Base-by-base conservation (phyloP, 257 asterid species). In the Petunia axillaris region DNA sequence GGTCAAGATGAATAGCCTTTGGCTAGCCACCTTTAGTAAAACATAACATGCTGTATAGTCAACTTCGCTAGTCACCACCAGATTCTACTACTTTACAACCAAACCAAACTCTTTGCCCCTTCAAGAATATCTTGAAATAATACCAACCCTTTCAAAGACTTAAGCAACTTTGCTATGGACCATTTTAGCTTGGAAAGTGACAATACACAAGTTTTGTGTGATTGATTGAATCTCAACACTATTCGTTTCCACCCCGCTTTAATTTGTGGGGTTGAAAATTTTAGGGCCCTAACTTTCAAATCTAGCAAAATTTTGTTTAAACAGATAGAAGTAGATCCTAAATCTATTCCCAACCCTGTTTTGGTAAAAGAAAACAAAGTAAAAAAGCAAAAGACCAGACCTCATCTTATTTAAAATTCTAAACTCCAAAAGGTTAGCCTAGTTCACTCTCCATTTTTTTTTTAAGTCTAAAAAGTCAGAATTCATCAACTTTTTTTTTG, bases 291-390 rank as follows among this genome's bases (percentile, higher is more conserved):
- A 25, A 35, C 25, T 48, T 71, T 71, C 62, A 52, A 2, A 52
- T 3, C 4, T 10, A 10, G 57, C 55, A 50, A 50, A 13, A 35
- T 50, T 71, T 5, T 41, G 78, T 50, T 73, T 73, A 50, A 50
- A 75, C 43, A 85, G 67, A 76, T 77, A 87, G 85, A 84, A 75
- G 36, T 81, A 59, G 10, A 68, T 76, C 81, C 39, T 81, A 59
- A 9, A 68, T 76, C 81, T 85, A 79, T 76, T 25, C 25, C 25
- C 25, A 25, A 25, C 25, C 25, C 25, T 52, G 57, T 52, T 50
- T 52, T 52, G 57, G 57, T 14, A 43, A 82, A 70, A 85, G 68
- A 36, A 58, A 25, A 25, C 25, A 25, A 25, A 25, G 25, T 25
- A 25, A 25, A 53, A 67, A 79, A 63, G 50, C 16, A 64, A 64